Conservation (phyloP, 345 rosid genomes). For the Ceriops zippeliana region DNA sequence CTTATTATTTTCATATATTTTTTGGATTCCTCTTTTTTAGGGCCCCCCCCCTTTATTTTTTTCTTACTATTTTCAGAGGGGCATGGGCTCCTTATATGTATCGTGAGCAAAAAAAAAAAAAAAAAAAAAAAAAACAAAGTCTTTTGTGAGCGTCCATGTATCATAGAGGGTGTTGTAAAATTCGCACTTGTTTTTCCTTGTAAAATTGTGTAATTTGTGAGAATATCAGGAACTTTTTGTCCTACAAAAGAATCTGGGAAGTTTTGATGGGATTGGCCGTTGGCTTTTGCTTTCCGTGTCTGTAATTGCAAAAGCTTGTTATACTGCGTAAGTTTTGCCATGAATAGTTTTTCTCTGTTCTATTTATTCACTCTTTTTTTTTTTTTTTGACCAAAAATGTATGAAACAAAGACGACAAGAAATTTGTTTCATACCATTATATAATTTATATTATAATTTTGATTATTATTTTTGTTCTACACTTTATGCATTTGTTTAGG, state of each 20-base stretch:
- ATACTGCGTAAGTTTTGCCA: too few species aligned
- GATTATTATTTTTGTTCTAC: too few species aligned
- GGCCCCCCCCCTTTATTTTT: conserved; percentile 18
- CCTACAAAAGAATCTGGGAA: conserved; percentile 15
- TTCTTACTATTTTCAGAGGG: conserved; percentile 9
- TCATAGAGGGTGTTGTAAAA: conserved; percentile 51
- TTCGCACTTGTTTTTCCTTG: conserved; percentile 25
- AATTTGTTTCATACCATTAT: too few species aligned
- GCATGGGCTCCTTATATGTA: conserved; percentile 23
- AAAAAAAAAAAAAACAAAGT: background rate
- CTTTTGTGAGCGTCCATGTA: conserved; percentile 42
- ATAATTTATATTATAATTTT: too few species aligned
- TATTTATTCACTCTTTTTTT: too few species aligned
- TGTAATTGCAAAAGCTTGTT: too few species aligned
- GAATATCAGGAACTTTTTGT: conserved; percentile 32
- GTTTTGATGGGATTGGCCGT: conserved; percentile 13
- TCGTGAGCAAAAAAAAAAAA: conserved; percentile 27
- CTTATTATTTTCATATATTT: conserved; percentile 34
- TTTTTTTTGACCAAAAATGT: too few species aligned
- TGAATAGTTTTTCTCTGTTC: too few species aligned
- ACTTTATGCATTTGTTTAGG: too few species aligned
- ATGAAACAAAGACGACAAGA: too few species aligned
- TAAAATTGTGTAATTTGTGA: conserved; percentile 49
- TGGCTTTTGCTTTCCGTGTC: too few species aligned
- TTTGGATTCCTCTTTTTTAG: conserved; percentile 23